Evolutionary conservation across 2,329 filamentous ascomycete species (phyloP), one percentile per base, ranked within the genome.

Genomic region (Ophiosphaerella narmari): DNA sequence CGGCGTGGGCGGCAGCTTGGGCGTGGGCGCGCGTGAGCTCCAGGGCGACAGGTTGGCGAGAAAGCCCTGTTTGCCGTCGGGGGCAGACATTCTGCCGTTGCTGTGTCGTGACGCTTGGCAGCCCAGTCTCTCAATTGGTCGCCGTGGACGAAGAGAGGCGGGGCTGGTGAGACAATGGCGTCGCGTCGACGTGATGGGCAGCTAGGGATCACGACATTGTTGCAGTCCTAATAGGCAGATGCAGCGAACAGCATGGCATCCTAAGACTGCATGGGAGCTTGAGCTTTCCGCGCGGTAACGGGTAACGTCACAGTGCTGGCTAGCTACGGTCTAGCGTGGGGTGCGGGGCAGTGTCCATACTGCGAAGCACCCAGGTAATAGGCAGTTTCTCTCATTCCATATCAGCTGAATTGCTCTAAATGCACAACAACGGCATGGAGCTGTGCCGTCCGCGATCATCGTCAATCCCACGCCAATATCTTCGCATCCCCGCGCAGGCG

Each of bases 1-100:
- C 42, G 67, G 68, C 14, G 66, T 63, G n/a, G 60, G 54, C 34
- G 71, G 55, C 40, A 69, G 67, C 53, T 73, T 74, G 12, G 77
- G 73, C 0, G 73, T 74, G n/a, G 73, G 59, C 55, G 74, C 77
- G 38, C 76, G 68, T 44, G 75, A 77, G 35, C 69, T 65, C 78
- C 78, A 80, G 7, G 78, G 78, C 37, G 78, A 78, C 18, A 80
- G 65, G 39, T 75, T 77, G 5, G 74, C 66, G 41, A 80, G 67
- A 55, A 78, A 79, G 45, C 68, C 68, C 9, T 74, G 75, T 57
- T 71, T 73, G 46, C 65, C 73, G 52, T 78, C 76, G 34, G 72
- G 75, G 31, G 67, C 72, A 32, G 76, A 70, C 77, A 79, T 79
- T 42, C 65, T 63, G 48, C 63, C 59, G 24, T 34, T 7, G 42